These are phyloP conservation scores for Collybia sp. DNA, from an alignment of 768 basidiomycete genomes.

Conservation along the genomic window DNA sequence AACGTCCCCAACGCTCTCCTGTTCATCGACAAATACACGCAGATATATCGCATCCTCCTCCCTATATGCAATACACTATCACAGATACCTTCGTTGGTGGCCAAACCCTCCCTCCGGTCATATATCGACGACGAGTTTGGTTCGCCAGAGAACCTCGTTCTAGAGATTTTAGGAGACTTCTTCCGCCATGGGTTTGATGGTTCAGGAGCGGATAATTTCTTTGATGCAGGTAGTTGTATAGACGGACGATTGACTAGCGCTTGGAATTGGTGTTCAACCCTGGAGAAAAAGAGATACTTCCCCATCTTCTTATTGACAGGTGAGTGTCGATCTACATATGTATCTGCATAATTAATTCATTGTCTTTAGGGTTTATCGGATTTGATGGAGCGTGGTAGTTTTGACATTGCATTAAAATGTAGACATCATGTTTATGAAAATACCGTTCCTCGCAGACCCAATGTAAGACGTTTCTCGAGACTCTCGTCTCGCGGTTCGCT, in stretches of 20 bases:
- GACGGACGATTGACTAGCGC: conserved; percentile 85
- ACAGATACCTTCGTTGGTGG: conserved; percentile 61
- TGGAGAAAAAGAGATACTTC: conserved; percentile 88
- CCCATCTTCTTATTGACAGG: conserved; percentile 73
- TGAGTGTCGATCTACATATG: conserved; percentile 25
- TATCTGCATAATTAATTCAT: conserved; percentile 2
- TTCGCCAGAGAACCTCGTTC: conserved; percentile 59
- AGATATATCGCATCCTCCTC: conserved; percentile 85
- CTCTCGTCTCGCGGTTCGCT: too few species aligned
- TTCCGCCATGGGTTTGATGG: conserved; percentile 88
- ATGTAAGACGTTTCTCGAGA: too few species aligned
- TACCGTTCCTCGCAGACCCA: too few species aligned
- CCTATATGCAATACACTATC: conserved; percentile 81
- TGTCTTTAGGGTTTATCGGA: conserved; percentile 63
- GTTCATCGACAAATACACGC: conserved; percentile 92
- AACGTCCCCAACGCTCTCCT: conserved; percentile 81
- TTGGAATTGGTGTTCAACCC: conserved; percentile 85
- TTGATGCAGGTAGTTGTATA: conserved; percentile 82
- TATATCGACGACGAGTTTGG: conserved; percentile 86
- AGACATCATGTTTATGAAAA: too few species aligned
- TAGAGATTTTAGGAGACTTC: conserved; percentile 78
- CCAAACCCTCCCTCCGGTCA: conserved; percentile 65
- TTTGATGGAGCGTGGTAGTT: conserved; percentile 83
- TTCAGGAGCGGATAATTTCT: conserved; percentile 88
- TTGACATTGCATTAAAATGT: not conserved